A percentile compares a stretch with the other conserved stretches of the same genome.
Evolutionary conservation across 148 eudicot species (phyloP).

Genomic region (Rhododendron henanense): DNA sequence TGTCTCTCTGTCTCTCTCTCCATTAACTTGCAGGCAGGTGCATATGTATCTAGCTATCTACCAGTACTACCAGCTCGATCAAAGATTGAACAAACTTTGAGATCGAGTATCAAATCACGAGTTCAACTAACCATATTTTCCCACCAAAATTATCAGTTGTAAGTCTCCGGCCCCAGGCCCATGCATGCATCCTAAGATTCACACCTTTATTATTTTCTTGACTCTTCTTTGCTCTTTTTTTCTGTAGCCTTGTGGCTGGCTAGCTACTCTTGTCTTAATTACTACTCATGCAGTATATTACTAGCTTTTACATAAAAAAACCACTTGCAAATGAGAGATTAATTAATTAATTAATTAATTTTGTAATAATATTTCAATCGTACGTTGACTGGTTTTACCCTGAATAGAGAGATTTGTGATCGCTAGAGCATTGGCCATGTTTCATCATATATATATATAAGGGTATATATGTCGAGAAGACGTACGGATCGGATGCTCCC

Average conservation of each 20-base stretch:
- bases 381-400: no score
- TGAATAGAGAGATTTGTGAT: no score
- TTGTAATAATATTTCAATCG: no score
- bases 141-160: constrained; percentile 6
- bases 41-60: background rate
- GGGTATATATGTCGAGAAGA: no score
- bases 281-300: no score
- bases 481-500: no score
- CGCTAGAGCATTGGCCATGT: no score
- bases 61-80: background rate
- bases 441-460: no score
- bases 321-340: background rate
- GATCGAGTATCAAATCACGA: background rate
- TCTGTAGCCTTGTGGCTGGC: background rate
- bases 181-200: background rate
- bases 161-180: background rate
- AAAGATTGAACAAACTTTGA: background rate
- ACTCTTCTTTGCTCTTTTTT: background rate
- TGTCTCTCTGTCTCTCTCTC: background rate
- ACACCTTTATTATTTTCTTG: background rate
- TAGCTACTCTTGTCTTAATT: background rate
- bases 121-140: constrained; percentile 4
- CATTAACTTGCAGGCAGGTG: background rate
- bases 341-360: no score
- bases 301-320: background rate